Base-by-base conservation (phyloP, 148 eudicot genomes). In the Nepenthes mirabilis region DNA sequence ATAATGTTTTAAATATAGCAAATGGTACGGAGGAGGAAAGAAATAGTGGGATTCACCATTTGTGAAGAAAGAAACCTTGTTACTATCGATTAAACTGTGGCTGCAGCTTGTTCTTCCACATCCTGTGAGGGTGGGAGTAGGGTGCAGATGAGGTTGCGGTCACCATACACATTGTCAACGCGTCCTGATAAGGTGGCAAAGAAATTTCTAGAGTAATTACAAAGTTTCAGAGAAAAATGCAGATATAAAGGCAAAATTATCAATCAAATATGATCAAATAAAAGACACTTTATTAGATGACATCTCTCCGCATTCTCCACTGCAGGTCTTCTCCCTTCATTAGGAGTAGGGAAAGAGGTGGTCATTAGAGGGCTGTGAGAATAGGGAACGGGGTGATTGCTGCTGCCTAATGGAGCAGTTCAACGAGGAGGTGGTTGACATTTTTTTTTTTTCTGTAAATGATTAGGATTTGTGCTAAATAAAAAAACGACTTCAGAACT, bases 131-230 rank as follows among this genome's bases (percentile, higher is more conserved):
- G 82, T 1, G 95, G 79, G 10, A 73, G 98, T 65, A 93, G 95
- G 50, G 96, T 88, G 84, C 98, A 93, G 71, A 84, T 45, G 65
- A 93, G 86, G 85, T 93, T 93, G 55, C 98, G 85, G 68, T 93
- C 98, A 14, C 98, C 98, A 43, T 93, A 93, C 54, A 93, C 98
- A 59, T 93, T 93, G 80, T 93, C 95, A 3, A 93, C 88, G 52
- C 96, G 96, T 11, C 81, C 98, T 93, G 80, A 62, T 59, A 33
- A 37, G 3, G 56, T 34, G 2, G 56, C 2, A 5, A 2, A 34
- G 8, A 65, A 23, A 62, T 2, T 49, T 6, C 10, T 49, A 5
- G 1, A 34, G 33, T 33, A 23, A 58, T 1, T 34, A 7, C 1
- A 3, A 1, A 57, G n/a, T 37, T 1, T 35, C 43, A 36, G 13